Base-by-base conservation (phyloP, 306 rosid genomes). In the Vachellia pachyceras region DNA sequence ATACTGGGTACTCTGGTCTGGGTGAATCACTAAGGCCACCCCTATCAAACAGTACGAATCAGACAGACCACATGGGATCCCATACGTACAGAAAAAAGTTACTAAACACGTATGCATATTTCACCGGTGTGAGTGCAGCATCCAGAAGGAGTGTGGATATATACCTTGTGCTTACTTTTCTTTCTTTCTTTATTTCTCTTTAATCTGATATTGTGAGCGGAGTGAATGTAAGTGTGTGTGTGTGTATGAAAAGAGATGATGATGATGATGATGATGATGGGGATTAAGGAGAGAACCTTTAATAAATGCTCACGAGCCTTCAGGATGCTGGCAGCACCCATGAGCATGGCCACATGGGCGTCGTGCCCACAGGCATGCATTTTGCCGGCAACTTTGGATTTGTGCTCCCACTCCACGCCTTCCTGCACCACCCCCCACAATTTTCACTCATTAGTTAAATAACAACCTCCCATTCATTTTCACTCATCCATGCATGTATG, bases 301-400 rank as follows among this genome's bases (percentile, higher is more conserved):
- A 95, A 83, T 72, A 93, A 89, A 85, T 91, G 90, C 44, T 95
- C 97, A 17, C 99, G 94, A 75, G 75, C 85, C 88, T 93, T 95
- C 85, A 95, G 87, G 79, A 95, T 90, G 87, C 88, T 95, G 85
- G 99, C 97, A 45, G 99, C 99, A 10, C 99, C 99, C 13, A 93
- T 18, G 15, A 95, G 96, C 99, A 95, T 95, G 6, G 99, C 89
- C 84, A 95, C 99, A 73, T 95, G 99, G 39, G 97, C 99, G 69
- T 95, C 99, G 86, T 95, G 99, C 80, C 99, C 99, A 88, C 99
- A 95, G 45, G 99, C 99, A 57, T 93, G 99, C 99, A 95, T 95
- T 88, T 91, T 95, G 83, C 97, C 99, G 45, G 91, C 88, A 42
- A 91, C 95, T 89, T 89, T 95, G 77, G 97, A 93, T 74, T 89